phyloP scores from a whole-genome alignment of 768 basidiomycete species.

The Hydnomerulius pinastri region DNA sequence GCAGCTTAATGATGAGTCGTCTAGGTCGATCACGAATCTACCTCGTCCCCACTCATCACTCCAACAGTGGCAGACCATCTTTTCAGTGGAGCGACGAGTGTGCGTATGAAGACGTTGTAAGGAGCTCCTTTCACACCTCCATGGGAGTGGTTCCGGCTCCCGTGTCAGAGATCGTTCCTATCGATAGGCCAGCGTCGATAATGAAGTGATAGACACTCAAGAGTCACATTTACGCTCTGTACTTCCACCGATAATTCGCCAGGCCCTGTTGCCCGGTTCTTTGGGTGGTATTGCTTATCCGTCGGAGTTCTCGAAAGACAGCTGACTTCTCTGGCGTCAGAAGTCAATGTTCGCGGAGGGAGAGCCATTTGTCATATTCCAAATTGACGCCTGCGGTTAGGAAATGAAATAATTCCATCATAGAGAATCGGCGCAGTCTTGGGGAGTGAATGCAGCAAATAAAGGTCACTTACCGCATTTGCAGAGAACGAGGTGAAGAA shows the following conservation, averaged over 20 bases:
- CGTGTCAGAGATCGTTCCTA: constrained; percentile 13
- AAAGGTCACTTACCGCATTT: background rate
- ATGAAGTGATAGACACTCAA: constrained; percentile 10
- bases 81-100: background rate
- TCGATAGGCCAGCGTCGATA: constrained; percentile 20
- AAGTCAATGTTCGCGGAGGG: constrained; percentile 3
- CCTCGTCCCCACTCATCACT: background rate
- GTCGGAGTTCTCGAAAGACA: constrained; percentile 9
- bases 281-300: constrained; percentile 8
- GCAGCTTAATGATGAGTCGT: constrained; percentile 1
- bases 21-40: constrained; percentile 1
- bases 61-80: background rate
- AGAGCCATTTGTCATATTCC: background rate
- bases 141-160: constrained; percentile 7
- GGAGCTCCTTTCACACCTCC: background rate
- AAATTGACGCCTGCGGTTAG: background rate
- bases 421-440: background rate
- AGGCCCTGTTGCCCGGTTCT: constrained; percentile 2
- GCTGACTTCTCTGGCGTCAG: constrained; percentile 10
- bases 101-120: background rate
- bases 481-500: background rate
- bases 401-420: constrained; percentile 4
- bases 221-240: background rate
- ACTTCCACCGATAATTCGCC: constrained; percentile 10
- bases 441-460: constrained; percentile 1